A percentile compares a stretch with the other conserved stretches of the same genome.
Conservation (phyloP, 2,329 filamentous ascomycete genomes). For the Trichoderma citrinoviride region DNA sequence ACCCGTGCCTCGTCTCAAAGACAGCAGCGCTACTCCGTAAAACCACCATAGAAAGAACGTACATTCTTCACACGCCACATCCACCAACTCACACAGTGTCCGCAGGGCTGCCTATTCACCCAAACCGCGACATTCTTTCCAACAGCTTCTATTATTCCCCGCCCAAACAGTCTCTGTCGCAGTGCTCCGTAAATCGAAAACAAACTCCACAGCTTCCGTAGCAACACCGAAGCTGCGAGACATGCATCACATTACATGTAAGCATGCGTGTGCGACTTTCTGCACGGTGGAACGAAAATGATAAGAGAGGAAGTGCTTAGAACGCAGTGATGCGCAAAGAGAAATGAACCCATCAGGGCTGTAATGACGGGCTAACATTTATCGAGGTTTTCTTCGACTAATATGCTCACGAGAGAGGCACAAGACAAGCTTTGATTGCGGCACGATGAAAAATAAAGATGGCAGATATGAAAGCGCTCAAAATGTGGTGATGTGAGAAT, state of each 20-base stretch:
- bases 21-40: too few relatives aligned
- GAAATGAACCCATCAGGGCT: too few relatives aligned
- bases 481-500: too few relatives aligned
- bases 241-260: background rate
- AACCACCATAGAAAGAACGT: background rate
- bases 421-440: too few relatives aligned
- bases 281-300: background rate
- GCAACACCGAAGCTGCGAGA: slow-evolving; percentile 21
- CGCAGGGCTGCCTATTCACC: background rate
- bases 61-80: background rate
- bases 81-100: background rate
- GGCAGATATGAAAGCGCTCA: too few relatives aligned
- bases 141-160: slow-evolving; percentile 19
- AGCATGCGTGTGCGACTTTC: background rate
- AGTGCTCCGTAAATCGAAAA: slow-evolving; percentile 5
- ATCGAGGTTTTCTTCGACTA: too few relatives aligned
- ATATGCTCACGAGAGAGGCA: too few relatives aligned
- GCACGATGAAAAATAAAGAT: too few relatives aligned
- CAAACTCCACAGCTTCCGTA: slow-evolving; percentile 26
- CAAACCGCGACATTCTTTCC: background rate
- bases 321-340: too few relatives aligned
- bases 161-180: slow-evolving; percentile 1
- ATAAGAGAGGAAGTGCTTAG: too few relatives aligned
- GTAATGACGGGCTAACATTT: too few relatives aligned
- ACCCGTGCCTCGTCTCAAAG: background rate